Conservation (phyloP, 371 early-diverging fungal species). For the Mortierella sp. region DNA sequence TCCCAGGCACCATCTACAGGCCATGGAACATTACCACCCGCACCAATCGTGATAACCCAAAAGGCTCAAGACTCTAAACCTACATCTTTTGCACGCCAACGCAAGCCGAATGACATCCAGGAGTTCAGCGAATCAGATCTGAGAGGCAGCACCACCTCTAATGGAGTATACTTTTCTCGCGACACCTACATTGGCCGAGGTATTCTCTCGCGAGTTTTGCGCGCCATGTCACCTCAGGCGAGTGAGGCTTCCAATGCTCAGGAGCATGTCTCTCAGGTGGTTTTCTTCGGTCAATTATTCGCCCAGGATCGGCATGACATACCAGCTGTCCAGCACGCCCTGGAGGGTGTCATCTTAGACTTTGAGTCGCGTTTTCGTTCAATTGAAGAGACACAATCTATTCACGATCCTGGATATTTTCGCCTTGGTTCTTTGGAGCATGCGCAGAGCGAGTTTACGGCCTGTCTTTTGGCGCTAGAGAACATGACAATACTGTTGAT, state of each 20-base stretch:
- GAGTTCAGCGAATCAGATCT: too few relatives aligned
- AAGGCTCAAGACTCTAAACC: too few relatives aligned
- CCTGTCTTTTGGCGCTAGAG: conserved; percentile 10
- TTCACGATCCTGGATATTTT: neutral
- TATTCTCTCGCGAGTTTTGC: conserved; percentile 15
- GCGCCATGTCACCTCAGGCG: neutral
- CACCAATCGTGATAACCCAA: too few relatives aligned
- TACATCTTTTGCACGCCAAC: too few relatives aligned
- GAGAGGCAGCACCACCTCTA: conserved; percentile 3
- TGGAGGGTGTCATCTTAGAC: conserved; percentile 4
- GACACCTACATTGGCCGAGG: conserved; percentile 40
- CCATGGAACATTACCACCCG: too few relatives aligned
- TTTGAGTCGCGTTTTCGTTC: neutral
- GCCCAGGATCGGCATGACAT: conserved; percentile 11
- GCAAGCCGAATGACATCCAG: too few relatives aligned
- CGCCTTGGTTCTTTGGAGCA: neutral
- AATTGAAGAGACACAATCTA: neutral
- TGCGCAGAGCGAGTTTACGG: neutral
- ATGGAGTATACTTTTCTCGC: conserved; percentile 31
- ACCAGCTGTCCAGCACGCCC: conserved; percentile 12
- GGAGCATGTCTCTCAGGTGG: neutral
- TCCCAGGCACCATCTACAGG: too few relatives aligned
- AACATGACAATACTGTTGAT: conserved; percentile 18
- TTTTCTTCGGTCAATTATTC: conserved; percentile 22
- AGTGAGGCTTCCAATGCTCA: neutral